A percentile compares a stretch with the other conserved stretches of the same genome.
Conservation (phyloP, 2,329 filamentous ascomycete species). For the Meredithiella fracta region DNA sequence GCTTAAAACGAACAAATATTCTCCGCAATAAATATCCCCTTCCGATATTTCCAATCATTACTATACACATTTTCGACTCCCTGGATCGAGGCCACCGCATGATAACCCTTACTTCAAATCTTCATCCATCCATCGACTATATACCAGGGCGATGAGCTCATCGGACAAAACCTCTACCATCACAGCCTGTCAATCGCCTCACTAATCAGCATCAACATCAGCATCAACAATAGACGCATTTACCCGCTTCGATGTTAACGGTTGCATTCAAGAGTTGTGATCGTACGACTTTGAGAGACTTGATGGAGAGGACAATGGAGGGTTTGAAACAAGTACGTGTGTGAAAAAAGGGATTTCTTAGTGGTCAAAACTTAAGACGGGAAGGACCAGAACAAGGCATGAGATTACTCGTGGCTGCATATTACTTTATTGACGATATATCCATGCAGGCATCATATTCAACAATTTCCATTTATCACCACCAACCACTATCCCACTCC, state of each 20-base stretch:
- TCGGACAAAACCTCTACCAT: not conserved
- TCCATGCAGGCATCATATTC: not conserved
- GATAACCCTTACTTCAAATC: not conserved
- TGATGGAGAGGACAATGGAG: not conserved
- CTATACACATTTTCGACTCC: too few relatives aligned
- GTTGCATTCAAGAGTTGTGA: not conserved
- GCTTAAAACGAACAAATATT: too few relatives aligned
- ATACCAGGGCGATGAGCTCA: conserved; percentile 8
- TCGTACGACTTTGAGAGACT: not conserved
- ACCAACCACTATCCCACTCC: too few relatives aligned
- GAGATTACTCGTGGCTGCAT: too few relatives aligned
- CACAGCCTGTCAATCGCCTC: not conserved
- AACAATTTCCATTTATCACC: too few relatives aligned
- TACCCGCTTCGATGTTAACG: not conserved
- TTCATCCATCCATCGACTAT: not conserved
- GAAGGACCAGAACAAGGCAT: not conserved
- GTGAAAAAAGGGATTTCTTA: too few relatives aligned
- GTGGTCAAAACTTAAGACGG: not conserved
- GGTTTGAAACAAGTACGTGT: not conserved
- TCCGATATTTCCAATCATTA: too few relatives aligned
- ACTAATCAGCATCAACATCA: too few relatives aligned
- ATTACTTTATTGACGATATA: too few relatives aligned
- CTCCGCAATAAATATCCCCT: too few relatives aligned
- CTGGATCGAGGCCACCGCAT: too few relatives aligned
- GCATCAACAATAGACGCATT: too few relatives aligned